Evolutionary conservation across 768 basidiomycete species (phyloP), one percentile per base, ranked within the genome.

Genomic region (Leccinum aurantiacum): DNA sequence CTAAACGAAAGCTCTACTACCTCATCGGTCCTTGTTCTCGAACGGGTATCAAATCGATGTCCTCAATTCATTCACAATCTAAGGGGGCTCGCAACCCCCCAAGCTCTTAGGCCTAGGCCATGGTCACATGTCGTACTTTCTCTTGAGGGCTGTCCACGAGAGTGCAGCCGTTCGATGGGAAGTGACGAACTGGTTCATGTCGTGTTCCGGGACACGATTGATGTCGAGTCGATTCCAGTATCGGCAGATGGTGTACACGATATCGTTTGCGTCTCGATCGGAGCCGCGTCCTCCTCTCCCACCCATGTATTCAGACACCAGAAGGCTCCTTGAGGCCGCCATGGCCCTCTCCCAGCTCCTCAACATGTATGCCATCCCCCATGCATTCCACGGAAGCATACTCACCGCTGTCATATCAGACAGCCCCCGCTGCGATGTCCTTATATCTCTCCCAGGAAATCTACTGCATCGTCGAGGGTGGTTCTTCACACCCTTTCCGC

Each of bases 151-250:
- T 52, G 78, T 76, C 91, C 91, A 93, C 8, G 88, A 86, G 19
- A 88, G 81, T 10, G 80, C 84, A 47, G 83, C 89, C n/a, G 80
- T 76, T 48, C 80, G 72, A 67, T 89, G 80, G 38, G 78, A 79
- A 14, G 78, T 69, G 31, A 89, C 86, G 68, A 93, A 93, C 31
- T 82, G 79, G 60, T 84, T 85, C 91, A 93, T 93, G 69, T 93
- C 91, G 60, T 86, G 84, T 73, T 93, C 91, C 27, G 87, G 86
- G 60, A 93, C 87, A 65, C 91, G 89, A 70, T 93, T 93, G 65
- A 93, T 85, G 73, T 93, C 91, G 61, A 93, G 83, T 57, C 82
- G 80, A 69, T 88, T 89, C 91, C 91, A 93, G 69, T 88, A 90
- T 57, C 84, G 84, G 60, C 83, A 79, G 66, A 94, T 77, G 41